Evolutionary conservation across 306 rosid species (phyloP), one percentile per base, ranked within the genome.

Genomic region (Heteromeles arbutifolia): DNA sequence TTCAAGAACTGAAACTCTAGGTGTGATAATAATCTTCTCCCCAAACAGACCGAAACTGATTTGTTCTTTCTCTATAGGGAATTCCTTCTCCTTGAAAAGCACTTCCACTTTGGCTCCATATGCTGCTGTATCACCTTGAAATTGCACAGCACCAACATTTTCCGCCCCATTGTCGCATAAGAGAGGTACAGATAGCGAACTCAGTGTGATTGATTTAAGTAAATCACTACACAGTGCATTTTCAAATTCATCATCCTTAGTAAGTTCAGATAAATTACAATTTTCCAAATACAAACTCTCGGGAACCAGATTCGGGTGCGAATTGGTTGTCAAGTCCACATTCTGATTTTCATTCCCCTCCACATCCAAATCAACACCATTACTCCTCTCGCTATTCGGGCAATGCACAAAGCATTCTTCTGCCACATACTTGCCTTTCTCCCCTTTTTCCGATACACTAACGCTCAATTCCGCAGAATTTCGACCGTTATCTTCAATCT

Each of bases 1-100:
- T 41, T 86, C 79, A 34, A 48, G 26, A 25, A 50, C 62, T 80
- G 25, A 74, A 74, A 87, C 58, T 69, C 80, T 78, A 14, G 74
- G 82, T 14, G 80, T 73, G 69, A n/a, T 21, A 29, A 37, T 25
- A 59, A 59, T 59, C 29, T 59, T 75, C 71, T 69, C 70, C 6
- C 67, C 44, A 11, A 11, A 15, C 71, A 78, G 29, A 15, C 77
- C 73, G 7, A 78, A 50, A 14, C 24, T 50, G 77, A 57, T 61
- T 3, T 62, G 54, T 18, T 78, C 54, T 29, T 70, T 61, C 39
- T 45, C 57, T 24, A 34, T 3, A 41, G 77, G 73, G 67, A 65
- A 54, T 72, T 53, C 73, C 11, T 53, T 50, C 10, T 65, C 73
- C 61, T 37, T 65, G 67, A 71, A 28, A 39, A 37, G 48, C 45